A percentile compares a stretch with the other conserved stretches of the same genome.
phyloP scores from a whole-genome alignment of 306 rosid genomes.

The Fragaria ananassa region DNA sequence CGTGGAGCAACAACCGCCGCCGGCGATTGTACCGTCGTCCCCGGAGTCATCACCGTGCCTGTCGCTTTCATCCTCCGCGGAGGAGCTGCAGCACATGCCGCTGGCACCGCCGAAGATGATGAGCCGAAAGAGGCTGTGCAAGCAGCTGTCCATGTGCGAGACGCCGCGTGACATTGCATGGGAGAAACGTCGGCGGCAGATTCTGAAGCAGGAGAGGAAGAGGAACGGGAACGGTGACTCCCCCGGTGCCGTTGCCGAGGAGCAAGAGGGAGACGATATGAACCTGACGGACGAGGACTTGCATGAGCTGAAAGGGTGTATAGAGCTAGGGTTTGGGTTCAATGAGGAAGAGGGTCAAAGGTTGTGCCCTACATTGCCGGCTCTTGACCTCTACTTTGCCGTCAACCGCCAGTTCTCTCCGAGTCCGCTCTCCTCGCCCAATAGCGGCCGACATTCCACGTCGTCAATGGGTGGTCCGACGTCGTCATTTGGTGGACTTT shows the following conservation, averaged over 20 bases:
- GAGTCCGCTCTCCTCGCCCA: constrained; percentile 59
- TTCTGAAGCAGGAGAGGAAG: constrained; percentile 43
- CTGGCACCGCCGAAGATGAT: constrained; percentile 36
- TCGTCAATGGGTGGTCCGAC: constrained; percentile 18
- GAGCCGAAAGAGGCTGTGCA: constrained; percentile 42
- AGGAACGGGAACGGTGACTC: constrained; percentile 25
- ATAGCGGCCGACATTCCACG: constrained; percentile 33
- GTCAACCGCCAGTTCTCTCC: constrained; percentile 64
- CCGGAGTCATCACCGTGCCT: constrained; percentile 7
- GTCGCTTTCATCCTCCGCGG: constrained; percentile 33
- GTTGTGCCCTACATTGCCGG: constrained; percentile 75
- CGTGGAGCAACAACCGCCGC: not conserved
- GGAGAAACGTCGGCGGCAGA: constrained; percentile 67
- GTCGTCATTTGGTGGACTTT: constrained; percentile 39
- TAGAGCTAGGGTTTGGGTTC: constrained; percentile 90
- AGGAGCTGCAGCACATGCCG: constrained; percentile 44
- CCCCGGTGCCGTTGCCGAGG: not conserved
- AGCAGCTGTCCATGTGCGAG: constrained; percentile 58
- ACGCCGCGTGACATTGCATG: constrained; percentile 59
- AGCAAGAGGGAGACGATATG: constrained; percentile 26
- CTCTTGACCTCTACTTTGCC: constrained; percentile 88
- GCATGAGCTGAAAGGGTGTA: constrained; percentile 71
- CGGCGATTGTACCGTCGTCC: not conserved
- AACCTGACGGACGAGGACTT: constrained; percentile 67
- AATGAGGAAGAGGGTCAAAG: constrained; percentile 81